A percentile compares a stretch with the other conserved stretches of the same genome.
These are phyloP conservation scores for Fraxinus excelsior DNA, from an alignment of 257 asterid species.

Conservation along the genomic window DNA sequence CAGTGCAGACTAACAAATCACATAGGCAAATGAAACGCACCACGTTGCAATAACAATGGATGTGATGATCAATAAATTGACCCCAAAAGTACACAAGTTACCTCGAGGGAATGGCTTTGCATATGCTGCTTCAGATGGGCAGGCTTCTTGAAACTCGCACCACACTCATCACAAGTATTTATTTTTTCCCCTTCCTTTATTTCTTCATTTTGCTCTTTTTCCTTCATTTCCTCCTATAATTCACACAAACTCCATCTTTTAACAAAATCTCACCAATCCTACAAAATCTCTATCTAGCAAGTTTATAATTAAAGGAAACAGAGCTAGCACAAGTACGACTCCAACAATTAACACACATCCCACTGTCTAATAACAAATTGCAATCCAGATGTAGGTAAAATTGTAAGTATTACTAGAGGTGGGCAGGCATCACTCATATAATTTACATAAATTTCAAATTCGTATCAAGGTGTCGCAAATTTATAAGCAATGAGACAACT, in stretches of 20 bases:
- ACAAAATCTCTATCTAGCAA: background rate
- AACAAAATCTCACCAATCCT: background rate
- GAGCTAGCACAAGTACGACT: too few relatives aligned
- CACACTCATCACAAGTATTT: conserved; percentile 71
- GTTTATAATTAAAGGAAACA: background rate
- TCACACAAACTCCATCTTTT: conserved; percentile 8
- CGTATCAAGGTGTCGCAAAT: too few relatives aligned
- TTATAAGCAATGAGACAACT: too few relatives aligned
- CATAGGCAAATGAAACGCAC: background rate
- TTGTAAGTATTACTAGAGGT: too few relatives aligned
- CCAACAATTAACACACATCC: too few relatives aligned
- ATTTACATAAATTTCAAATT: too few relatives aligned
- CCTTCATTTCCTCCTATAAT: conserved; percentile 45
- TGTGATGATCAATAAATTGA: background rate
- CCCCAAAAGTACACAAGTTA: conserved; percentile 8
- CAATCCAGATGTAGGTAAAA: too few relatives aligned
- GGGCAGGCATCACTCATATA: too few relatives aligned
- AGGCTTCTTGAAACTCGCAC: conserved; percentile 65
- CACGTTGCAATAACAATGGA: background rate
- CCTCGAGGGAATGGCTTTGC: conserved; percentile 88
- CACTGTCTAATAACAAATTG: too few relatives aligned
- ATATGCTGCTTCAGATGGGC: conserved; percentile 90
- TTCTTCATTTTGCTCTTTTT: conserved; percentile 30
- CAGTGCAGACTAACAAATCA: background rate
- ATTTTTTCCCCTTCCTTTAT: conserved; percentile 24